A percentile compares a stretch with the other conserved stretches of the same genome.
Conservation (phyloP, 2,329 filamentous ascomycete species). For the Ophiosphaerella korrae region DNA sequence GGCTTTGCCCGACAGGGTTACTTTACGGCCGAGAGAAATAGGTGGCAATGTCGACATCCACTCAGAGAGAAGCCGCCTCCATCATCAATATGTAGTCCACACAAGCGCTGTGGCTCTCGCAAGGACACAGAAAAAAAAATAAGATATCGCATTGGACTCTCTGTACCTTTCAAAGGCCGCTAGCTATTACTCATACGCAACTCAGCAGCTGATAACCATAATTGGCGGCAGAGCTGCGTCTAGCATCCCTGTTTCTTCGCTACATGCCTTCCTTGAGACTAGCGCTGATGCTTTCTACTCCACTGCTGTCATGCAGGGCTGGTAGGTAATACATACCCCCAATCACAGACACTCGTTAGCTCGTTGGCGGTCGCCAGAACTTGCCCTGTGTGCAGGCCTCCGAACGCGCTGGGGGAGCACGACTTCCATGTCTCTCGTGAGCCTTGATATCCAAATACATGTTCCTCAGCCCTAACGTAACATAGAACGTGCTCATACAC, state of each 20-base stretch:
- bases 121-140: no score
- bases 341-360: neutral
- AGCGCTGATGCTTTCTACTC: constrained; percentile 2
- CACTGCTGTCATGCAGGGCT: neutral
- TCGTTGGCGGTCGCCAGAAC: neutral
- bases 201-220: neutral
- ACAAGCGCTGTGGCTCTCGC: neutral
- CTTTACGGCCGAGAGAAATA: no score
- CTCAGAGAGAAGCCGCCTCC: no score
- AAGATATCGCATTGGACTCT: no score
- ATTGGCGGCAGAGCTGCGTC: neutral
- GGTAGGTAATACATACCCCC: neutral
- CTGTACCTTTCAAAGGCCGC: no score
- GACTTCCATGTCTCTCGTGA: constrained; percentile 1
- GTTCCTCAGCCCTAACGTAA: constrained; percentile 8
- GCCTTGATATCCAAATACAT: neutral
- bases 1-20: no score
- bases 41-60: no score
- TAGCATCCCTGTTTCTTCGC: constrained; percentile 3
- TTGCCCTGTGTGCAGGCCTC: neutral
- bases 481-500: constrained; percentile 5
- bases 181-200: neutral
- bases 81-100: neutral
- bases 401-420: neutral
- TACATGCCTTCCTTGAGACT: constrained; percentile 1